phyloP scores from a whole-genome alignment of 192 early-diverging fungal species.

The Backusella tuberculispora region DNA sequence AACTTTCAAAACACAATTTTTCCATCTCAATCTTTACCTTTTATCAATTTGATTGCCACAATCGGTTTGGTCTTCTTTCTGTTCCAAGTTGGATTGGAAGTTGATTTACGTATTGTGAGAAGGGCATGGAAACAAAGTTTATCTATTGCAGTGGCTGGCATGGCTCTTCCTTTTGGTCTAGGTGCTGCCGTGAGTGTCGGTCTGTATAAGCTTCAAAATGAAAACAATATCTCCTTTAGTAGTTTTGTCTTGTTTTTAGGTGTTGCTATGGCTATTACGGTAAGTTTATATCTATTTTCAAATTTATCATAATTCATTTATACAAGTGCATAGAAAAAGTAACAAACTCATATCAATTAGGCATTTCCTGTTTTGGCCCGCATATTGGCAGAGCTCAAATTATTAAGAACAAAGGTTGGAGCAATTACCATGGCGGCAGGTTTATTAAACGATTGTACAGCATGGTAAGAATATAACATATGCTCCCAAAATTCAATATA shows the following conservation, averaged over 20 bases:
- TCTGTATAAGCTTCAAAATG: conserved; percentile 61
- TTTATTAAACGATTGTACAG: conserved; percentile 84
- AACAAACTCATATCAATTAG: conserved; percentile 22
- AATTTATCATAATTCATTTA: not conserved
- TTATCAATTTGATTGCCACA: conserved; percentile 78
- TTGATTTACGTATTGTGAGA: conserved; percentile 68
- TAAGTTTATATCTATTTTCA: conserved; percentile 29
- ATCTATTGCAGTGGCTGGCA: conserved; percentile 80
- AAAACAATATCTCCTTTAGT: conserved; percentile 54
- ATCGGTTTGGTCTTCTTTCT: conserved; percentile 89
- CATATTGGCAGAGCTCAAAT: conserved; percentile 87
- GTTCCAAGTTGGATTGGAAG: conserved; percentile 87
- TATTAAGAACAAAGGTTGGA: conserved; percentile 81
- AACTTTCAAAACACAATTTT: conserved; percentile 74
- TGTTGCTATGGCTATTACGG: conserved; percentile 91
- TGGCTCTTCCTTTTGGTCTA: conserved; percentile 79
- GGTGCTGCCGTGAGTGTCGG: conserved; percentile 79
- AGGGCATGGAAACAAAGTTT: conserved; percentile 56
- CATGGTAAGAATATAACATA: conserved; percentile 66
- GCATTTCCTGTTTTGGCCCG: conserved; percentile 96
- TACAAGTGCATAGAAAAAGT: no score
- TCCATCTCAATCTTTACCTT: conserved; percentile 65
- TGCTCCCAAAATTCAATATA: no score
- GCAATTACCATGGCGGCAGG: conserved; percentile 85
- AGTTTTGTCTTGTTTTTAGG: conserved; percentile 87